Percentiles rank a stretch among this genome's conserved stretches.
Evolutionary conservation across 441 rosid species (phyloP).

Genomic region (Adansonia rubrostipa): DNA sequence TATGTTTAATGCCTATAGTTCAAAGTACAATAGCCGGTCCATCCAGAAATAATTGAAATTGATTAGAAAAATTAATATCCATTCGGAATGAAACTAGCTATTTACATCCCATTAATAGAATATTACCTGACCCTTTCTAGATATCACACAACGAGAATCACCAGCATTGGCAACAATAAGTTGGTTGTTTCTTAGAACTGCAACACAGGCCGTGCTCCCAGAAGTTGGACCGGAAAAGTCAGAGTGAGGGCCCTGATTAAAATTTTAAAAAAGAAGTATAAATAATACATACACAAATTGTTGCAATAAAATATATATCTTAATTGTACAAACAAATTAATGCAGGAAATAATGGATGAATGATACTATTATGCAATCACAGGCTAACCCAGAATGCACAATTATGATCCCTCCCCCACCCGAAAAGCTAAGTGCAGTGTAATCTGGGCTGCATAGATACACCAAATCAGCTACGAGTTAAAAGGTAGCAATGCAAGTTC

Average conservation of each 20-base stretch:
- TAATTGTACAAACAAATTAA: conserved; percentile 6
- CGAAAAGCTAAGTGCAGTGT: neutral
- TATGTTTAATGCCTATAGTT: neutral
- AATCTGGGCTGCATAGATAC: neutral
- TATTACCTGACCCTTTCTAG: conserved; percentile 88
- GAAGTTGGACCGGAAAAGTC: conserved; percentile 81
- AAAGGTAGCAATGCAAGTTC: conserved; percentile 12
- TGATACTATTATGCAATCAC: neutral
- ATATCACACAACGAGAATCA: conserved; percentile 88
- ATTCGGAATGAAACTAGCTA: conserved; percentile 8
- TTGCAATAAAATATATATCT: conserved; percentile 1
- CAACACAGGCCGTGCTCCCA: conserved; percentile 90
- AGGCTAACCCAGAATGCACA: neutral
- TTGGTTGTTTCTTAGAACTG: conserved; percentile 61
- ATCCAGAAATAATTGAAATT: neutral
- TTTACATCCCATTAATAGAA: conserved; percentile 13
- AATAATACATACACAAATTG: conserved; percentile 13
- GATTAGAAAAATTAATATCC: neutral
- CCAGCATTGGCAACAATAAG: conserved; percentile 91
- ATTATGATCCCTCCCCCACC: neutral
- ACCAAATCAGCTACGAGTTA: conserved; percentile 4
- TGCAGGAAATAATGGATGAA: neutral
- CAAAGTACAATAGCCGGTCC: conserved; percentile 1
- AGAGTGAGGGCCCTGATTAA: conserved; percentile 85
- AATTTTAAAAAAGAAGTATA: neutral